Evolutionary conservation across 1,284 basidiomycete species (phyloP), one percentile per base, ranked within the genome.

Genomic region (Tylopilus orsonianus): DNA sequence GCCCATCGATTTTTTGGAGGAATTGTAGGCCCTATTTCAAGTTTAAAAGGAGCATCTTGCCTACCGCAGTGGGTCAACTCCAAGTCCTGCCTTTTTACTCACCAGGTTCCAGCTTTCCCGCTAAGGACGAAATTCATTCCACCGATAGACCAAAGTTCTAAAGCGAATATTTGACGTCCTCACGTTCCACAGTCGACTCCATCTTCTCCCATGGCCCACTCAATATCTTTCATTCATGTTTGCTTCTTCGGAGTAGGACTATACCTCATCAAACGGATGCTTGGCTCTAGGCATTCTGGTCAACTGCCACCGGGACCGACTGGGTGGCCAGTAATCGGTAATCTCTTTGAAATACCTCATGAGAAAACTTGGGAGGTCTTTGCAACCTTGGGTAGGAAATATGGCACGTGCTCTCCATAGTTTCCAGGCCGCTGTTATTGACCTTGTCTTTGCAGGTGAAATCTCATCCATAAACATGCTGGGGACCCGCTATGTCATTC

Each of bases 351-450:
- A 40, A 66, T 79, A 60, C 70, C 76, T 0, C 50, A 56, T 2
- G 53, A 65, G 34, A 65, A 64, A 41, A 68, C 66, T 13, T 78
- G 75, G 76, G 60, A 73, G 33, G 67, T 64, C 0, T 79, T 73
- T 49, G 64, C 72, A 4, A 60, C 75, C 20, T 74, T 76, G 75
- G 68, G 74, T 16, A 58, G 63, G 32, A 68, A 67, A 61, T 75
- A 66, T 48, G 75, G 75, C 67, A 56, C 2, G 66, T 12, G 14
- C 16, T 5, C 14, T 8, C 9, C 29, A 4, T 13, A 4, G 4
- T 14, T 13, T 14, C 4, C 29, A 13, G 7, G 29, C 14, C 29
- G 14, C 14, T 8, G 8, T 14, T 30, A 18, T 19, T 20, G 0
- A 18, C 30, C 9, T 16, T 34, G 9, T 10, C 19, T 9, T n/a